These are phyloP conservation scores for Yamadazyma atlantica DNA, from an alignment of 1,139 yeast species.

Conservation along the genomic window DNA sequence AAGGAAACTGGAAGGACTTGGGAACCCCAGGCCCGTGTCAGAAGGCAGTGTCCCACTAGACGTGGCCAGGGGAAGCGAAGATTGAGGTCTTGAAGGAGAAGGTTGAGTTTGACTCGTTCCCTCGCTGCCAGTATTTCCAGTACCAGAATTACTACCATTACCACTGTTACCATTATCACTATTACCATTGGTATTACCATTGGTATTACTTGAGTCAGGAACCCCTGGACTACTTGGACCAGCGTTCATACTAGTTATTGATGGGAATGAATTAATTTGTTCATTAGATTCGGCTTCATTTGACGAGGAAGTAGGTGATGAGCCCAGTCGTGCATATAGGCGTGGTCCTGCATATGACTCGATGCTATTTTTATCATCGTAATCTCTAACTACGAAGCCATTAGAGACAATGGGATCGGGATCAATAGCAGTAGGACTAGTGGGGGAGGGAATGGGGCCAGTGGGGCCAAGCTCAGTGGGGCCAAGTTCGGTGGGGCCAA, in stretches of 20 bases:
- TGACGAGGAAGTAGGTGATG: constrained; percentile 1
- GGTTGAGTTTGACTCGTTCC: no score
- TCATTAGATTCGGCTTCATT: neutral
- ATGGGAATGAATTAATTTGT: neutral
- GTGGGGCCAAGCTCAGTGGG: no score
- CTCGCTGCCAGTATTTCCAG: neutral
- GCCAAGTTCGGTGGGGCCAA: no score
- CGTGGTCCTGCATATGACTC: neutral
- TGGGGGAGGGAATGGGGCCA: neutral
- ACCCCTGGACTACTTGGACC: no score
- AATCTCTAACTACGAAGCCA: no score
- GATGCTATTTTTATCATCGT: constrained; percentile 3
- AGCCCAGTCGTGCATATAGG: neutral
- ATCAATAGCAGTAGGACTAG: neutral
- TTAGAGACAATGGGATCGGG: no score
- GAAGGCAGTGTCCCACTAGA: neutral
- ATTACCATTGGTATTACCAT: neutral
- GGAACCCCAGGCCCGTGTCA: neutral
- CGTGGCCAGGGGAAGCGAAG: neutral
- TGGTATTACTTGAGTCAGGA: no score
- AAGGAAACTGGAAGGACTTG: neutral
- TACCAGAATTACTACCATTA: neutral
- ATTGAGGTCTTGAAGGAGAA: neutral
- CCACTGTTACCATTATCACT: neutral
- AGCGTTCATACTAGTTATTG: neutral